Evolutionary conservation across 2,329 filamentous ascomycete species (phyloP).

Genomic region (Aspergillus sp.): DNA sequence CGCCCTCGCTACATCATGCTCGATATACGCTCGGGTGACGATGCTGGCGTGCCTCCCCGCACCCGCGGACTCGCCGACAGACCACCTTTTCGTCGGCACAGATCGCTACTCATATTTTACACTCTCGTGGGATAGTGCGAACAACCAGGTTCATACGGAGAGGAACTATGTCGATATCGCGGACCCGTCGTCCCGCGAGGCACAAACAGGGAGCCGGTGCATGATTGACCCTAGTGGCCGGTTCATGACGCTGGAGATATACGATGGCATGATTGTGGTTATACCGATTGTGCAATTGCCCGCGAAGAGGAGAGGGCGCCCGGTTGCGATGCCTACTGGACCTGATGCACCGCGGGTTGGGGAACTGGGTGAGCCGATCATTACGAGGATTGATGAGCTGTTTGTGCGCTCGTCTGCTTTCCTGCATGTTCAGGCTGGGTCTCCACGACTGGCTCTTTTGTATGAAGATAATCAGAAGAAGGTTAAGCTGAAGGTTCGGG

Average conservation of each 20-base stretch:
- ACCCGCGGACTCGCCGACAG: slow-evolving; percentile 70
- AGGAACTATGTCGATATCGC: slow-evolving; percentile 61
- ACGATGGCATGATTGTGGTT: slow-evolving; percentile 67
- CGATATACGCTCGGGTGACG: slow-evolving; percentile 81
- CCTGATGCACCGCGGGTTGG: slow-evolving; percentile 44
- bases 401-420: slow-evolving; percentile 67
- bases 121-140: slow-evolving; percentile 71
- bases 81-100: slow-evolving; percentile 90
- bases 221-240: slow-evolving; percentile 76
- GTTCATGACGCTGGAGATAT: slow-evolving; percentile 67
- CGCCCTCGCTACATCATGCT: slow-evolving; percentile 64
- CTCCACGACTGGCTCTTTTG: slow-evolving; percentile 64
- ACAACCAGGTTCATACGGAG: slow-evolving; percentile 54
- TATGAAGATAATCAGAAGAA: slow-evolving; percentile 63
- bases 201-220: slow-evolving; percentile 79
- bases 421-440: slow-evolving; percentile 53
- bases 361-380: slow-evolving; percentile 61
- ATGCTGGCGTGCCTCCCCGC: slow-evolving; percentile 62
- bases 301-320: slow-evolving; percentile 45
- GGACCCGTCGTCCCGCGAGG: slow-evolving; percentile 65
- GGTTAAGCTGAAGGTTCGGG: slow-evolving; percentile 55
- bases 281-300: slow-evolving; percentile 60
- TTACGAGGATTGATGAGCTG: slow-evolving; percentile 65
- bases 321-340: slow-evolving; percentile 23
- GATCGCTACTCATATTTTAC: slow-evolving; percentile 91